Conservation (phyloP, 306 rosid genomes). For the Medicago lupulina region DNA sequence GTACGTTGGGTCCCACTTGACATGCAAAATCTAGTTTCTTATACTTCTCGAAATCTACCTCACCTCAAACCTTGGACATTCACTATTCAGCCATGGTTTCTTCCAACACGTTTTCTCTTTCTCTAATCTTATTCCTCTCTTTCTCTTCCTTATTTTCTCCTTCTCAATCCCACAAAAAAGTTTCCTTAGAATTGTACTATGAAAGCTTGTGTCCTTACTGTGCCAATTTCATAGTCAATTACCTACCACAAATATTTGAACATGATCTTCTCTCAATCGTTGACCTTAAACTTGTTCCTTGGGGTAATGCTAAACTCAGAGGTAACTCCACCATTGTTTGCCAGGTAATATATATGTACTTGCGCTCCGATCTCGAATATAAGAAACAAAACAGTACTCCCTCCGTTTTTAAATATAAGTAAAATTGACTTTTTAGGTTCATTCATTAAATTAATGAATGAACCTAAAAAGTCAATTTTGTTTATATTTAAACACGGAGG, state of each 20-base stretch:
- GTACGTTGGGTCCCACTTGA: too few species aligned
- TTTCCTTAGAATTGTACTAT: constrained; percentile 70
- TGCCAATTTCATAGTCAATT: constrained; percentile 66
- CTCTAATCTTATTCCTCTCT: constrained; percentile 36
- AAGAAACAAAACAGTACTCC: too few species aligned
- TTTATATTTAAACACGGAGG: too few species aligned
- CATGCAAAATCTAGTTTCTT: not conserved
- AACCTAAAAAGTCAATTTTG: too few species aligned
- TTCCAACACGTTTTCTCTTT: constrained; percentile 15
- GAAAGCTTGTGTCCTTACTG: constrained; percentile 89
- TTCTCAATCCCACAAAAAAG: constrained; percentile 59
- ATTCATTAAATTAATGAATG: too few species aligned
- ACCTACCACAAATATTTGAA: constrained; percentile 66
- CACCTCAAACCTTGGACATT: constrained; percentile 15
- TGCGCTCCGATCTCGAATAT: too few species aligned
- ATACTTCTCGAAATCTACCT: not conserved
- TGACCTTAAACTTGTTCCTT: constrained; percentile 83
- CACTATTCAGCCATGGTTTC: constrained; percentile 47
- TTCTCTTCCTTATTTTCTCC: constrained; percentile 42
- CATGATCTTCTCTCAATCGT: constrained; percentile 64
- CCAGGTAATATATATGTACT: constrained; percentile 54
- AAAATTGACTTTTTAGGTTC: too few species aligned
- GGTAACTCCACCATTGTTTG: constrained; percentile 65
- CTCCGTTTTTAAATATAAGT: too few species aligned
- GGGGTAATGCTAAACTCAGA: constrained; percentile 79